These are phyloP conservation scores for Chamaecyparis obtusa DNA, from an alignment of 75 land plant species.

Conservation along the genomic window DNA sequence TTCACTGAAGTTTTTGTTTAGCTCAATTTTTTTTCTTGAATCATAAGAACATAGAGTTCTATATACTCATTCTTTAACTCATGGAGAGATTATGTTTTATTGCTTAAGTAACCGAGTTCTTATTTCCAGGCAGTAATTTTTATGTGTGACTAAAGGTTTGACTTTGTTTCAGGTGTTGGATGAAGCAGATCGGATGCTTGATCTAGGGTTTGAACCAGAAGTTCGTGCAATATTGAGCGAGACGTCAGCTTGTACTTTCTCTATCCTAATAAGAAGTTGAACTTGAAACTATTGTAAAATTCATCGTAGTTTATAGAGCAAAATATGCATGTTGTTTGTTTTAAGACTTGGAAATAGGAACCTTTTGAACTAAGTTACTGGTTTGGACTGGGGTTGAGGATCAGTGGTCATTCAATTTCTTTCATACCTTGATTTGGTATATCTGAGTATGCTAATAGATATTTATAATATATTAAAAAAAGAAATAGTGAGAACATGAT, in stretches of 20 bases:
- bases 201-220: constrained; percentile 93
- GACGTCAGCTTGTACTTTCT: constrained; percentile 50
- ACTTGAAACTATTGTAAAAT: background rate
- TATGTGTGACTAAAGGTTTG: background rate
- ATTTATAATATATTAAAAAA: too few relatives aligned
- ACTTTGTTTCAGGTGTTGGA: constrained; percentile 70
- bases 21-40: background rate
- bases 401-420: too few relatives aligned
- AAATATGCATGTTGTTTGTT: background rate
- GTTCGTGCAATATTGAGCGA: constrained; percentile 85
- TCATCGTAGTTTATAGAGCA: background rate
- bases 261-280: background rate
- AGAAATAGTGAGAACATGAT: too few relatives aligned
- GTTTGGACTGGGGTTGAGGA: too few relatives aligned
- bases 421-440: too few relatives aligned
- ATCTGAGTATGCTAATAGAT: too few relatives aligned
- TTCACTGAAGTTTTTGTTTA: background rate
- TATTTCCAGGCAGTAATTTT: background rate
- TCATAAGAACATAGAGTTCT: background rate
- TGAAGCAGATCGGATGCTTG: constrained; percentile 99
- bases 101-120: background rate
- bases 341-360: background rate
- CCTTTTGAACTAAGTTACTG: too few relatives aligned
- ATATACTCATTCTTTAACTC: background rate
- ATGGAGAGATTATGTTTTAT: background rate